phyloP scores from a whole-genome alignment of 106 monocot species.

The Iris macrosiphon region DNA sequence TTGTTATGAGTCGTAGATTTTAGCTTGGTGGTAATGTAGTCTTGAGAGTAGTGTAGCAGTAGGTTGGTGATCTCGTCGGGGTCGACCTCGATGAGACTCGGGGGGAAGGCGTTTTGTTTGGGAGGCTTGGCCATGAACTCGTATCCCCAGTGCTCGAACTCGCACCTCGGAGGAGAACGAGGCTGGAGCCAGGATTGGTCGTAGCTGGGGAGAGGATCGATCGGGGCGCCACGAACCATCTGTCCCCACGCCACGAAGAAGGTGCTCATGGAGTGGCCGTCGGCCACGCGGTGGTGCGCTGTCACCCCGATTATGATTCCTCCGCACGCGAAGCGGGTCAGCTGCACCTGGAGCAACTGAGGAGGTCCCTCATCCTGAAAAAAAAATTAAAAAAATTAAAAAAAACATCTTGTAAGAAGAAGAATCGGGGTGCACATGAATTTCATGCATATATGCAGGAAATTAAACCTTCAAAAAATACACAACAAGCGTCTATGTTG shows the following conservation, averaged over 20 bases:
- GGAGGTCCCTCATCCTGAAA: background rate
- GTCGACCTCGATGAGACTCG: slow-evolving; percentile 30
- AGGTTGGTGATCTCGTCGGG: slow-evolving; percentile 11
- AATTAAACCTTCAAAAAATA: no score
- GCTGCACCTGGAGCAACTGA: slow-evolving; percentile 35
- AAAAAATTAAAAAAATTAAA: background rate
- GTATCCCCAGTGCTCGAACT: slow-evolving; percentile 34
- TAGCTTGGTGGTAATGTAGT: slow-evolving; percentile 25
- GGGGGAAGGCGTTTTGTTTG: slow-evolving; percentile 3
- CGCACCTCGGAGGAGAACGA: slow-evolving; percentile 13
- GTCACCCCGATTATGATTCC: slow-evolving; percentile 40
- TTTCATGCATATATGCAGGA: no score
- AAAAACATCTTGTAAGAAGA: no score
- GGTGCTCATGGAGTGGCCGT: slow-evolving; percentile 48
- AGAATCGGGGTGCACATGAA: no score
- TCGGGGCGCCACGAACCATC: slow-evolving; percentile 6
- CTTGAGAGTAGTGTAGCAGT: slow-evolving; percentile 17
- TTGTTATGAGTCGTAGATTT: background rate
- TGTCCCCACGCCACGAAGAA: slow-evolving; percentile 32
- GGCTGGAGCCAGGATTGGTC: slow-evolving; percentile 23
- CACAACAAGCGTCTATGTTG: no score
- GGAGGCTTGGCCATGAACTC: slow-evolving; percentile 31
- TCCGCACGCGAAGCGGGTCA: slow-evolving; percentile 46
- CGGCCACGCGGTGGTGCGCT: slow-evolving; percentile 43
- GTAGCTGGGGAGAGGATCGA: slow-evolving; percentile 9